Conservation (phyloP, 73 alveolate species). For the Effrenium voratum region DNA sequence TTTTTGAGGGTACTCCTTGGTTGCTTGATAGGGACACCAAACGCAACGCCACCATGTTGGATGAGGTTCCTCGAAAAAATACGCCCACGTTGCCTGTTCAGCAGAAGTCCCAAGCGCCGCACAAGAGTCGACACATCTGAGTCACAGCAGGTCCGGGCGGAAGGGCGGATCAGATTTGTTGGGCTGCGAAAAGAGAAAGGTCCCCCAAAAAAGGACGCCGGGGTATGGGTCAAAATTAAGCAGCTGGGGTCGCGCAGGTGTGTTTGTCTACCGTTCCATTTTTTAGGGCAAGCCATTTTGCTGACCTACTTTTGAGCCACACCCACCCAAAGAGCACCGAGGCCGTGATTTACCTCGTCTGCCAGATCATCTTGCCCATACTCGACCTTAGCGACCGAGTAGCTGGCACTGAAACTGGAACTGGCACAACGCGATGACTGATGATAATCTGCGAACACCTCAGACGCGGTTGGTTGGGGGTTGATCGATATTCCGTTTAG, state of each 20-base stretch:
- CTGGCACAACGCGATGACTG: neutral
- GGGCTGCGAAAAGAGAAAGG: neutral
- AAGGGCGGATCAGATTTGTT: neutral
- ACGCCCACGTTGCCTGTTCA: too few species aligned
- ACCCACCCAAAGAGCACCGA: neutral
- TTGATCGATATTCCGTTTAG: neutral
- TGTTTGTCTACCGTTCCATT: neutral
- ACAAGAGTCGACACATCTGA: too few species aligned
- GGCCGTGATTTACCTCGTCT: slow-evolving; percentile 30
- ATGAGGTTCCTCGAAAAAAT: too few species aligned
- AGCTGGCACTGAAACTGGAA: neutral
- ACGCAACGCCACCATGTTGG: too few species aligned
- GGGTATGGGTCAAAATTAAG: neutral
- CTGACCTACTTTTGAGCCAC: neutral
- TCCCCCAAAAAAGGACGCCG: neutral
- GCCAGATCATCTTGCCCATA: slow-evolving; percentile 36
- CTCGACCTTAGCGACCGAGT: slow-evolving; percentile 4
- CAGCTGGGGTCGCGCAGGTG: neutral
- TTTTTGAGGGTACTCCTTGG: too few species aligned
- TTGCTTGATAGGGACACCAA: too few species aligned
- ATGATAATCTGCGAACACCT: neutral
- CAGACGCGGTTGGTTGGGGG: neutral
- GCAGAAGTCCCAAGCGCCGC: too few species aligned
- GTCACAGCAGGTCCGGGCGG: neutral
- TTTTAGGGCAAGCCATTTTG: neutral